Conservation (phyloP, 169 alveolate species). For the Plasmodium ovale region DNA sequence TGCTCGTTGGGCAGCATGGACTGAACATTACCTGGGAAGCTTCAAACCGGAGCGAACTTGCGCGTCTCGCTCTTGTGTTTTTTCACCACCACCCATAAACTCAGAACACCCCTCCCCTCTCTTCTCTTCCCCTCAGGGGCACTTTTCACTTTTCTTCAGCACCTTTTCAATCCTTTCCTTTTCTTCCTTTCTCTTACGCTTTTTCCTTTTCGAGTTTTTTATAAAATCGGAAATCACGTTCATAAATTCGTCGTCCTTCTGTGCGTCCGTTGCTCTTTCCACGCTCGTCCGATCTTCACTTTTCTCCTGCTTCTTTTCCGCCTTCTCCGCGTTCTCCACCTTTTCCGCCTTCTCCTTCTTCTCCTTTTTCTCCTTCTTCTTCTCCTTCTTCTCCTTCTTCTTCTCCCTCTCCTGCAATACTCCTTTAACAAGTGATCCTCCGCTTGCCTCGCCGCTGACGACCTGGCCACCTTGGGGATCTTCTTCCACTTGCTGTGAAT, state of each 20-base stretch:
- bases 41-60: too few relatives aligned
- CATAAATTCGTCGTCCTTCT: slow-evolving; percentile 52
- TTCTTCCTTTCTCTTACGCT: slow-evolving; percentile 63
- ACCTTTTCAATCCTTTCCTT: slow-evolving; percentile 53
- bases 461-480: background rate
- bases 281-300: background rate
- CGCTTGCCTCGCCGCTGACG: background rate
- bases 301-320: background rate
- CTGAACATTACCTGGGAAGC: too few relatives aligned
- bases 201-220: slow-evolving; percentile 51
- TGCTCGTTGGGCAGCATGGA: too few relatives aligned
- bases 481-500: background rate
- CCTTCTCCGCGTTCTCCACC: background rate
- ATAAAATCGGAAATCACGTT: slow-evolving; percentile 56
- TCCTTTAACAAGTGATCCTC: background rate
- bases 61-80: too few relatives aligned
- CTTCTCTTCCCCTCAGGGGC: background rate
- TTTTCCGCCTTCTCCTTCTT: background rate
- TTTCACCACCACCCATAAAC: too few relatives aligned
- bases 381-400: background rate
- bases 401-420: background rate
- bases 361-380: background rate
- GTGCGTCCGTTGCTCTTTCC: background rate
- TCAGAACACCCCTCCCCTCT: too few relatives aligned
- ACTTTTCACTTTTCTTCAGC: slow-evolving; percentile 21